Base-by-base conservation (phyloP, 495 filamentous ascomycete genomes). In the Penicillium goetzii region DNA sequence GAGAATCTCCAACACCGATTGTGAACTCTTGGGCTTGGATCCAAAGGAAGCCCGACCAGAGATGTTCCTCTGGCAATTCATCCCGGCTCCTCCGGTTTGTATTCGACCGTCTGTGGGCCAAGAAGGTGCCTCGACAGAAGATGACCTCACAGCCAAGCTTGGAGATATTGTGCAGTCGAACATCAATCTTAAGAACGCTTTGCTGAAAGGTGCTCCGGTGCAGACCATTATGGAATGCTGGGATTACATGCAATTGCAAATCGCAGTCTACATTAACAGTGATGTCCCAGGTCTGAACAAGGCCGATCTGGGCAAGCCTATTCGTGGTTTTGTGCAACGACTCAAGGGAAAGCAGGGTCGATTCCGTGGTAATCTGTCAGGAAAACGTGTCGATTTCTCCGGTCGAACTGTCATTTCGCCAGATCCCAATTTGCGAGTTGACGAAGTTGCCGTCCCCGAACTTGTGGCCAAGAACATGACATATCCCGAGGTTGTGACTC, bases 331-430 rank as follows among this genome's bases (percentile, higher is more conserved):
- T 67, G 96, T 93, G 63, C 95, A 97, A 76, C 85, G 95, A 26
- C 78, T 99, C 34, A 99, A 99, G 75, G 95, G 95, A 68, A 99
- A 99, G 65, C 93, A 97, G 75, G 95, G 95, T 51, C 90, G 95
- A 60, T 99, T 99, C 78, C 89, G 95, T 77, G 95, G 95, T 38
- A 99, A 99, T 68, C 72, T 99, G 59, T 97, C 92, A 0, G 95
- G 95, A 71, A 99, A 99, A 76, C 96, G 95, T 85, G 95, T 99
- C 40, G 94, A 99, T 72, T 99, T 97, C 76, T 98, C 96, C 25
- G 96, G 92, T 19, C 87, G 95, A 65, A 99, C 95, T 2, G 95
- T 99, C 74, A 99, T 99, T 73, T 96, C 93, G 0, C 95, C 95
- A 0, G 95, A 99, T 76, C 96, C 95, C 5, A 99, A 98, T 63